A percentile compares a stretch with the other conserved stretches of the same genome.
Conservation (phyloP, 345 rosid genomes). For the Lagerstroemia speciosa region DNA sequence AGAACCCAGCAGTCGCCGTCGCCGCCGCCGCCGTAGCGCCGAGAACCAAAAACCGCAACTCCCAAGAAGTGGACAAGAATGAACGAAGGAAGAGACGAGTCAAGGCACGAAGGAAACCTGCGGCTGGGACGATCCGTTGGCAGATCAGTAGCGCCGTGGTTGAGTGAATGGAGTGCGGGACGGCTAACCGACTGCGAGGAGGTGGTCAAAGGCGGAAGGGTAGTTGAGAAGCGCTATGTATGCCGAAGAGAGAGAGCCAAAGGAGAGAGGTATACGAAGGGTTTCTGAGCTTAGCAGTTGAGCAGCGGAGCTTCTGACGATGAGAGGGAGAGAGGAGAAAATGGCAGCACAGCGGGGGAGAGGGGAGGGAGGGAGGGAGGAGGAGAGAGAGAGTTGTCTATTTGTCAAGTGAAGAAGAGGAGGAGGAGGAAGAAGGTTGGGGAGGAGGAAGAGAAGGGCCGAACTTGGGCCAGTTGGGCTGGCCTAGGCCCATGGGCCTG, state of each 20-base stretch:
- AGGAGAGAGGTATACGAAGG: background rate
- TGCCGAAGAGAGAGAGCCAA: background rate
- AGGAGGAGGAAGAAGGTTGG: background rate
- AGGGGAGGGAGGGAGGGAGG: background rate
- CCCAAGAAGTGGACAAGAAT: background rate
- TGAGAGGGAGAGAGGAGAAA: background rate
- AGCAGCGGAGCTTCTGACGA: background rate
- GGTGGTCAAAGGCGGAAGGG: background rate
- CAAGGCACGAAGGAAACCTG: background rate
- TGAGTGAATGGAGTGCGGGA: background rate
- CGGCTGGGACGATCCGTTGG: conserved; percentile 1
- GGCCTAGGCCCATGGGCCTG: too few species aligned
- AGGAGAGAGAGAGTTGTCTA: background rate
- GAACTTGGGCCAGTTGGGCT: background rate
- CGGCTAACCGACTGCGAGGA: background rate
- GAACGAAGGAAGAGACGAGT: background rate
- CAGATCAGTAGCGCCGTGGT: conserved; percentile 13
- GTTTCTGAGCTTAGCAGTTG: background rate
- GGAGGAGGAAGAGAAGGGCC: background rate
- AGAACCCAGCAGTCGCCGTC: background rate
- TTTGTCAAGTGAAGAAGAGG: background rate
- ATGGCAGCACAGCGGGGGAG: background rate
- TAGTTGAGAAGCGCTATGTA: background rate
- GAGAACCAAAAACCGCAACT: background rate
- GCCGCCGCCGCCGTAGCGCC: background rate